Base-by-base conservation (phyloP, 495 filamentous ascomycete genomes). In the Aspergillus funiculosus region DNA sequence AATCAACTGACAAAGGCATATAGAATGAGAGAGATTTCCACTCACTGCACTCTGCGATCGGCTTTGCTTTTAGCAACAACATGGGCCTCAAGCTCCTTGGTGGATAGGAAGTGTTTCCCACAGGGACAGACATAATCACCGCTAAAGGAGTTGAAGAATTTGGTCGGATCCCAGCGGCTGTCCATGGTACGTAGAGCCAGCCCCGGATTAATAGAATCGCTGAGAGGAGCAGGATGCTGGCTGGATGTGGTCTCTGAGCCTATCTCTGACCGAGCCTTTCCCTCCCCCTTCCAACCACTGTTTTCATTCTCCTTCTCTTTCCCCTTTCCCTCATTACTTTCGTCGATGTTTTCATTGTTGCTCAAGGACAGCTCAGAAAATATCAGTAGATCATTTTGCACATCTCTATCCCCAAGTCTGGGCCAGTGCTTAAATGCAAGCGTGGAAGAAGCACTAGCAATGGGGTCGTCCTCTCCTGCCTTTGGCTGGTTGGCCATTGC, bases 101-200 rank as follows among this genome's bases (percentile, higher is more conserved):
- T 22, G 2, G 9, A 18, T 0, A 0, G 3, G 39, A 60, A 66
- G 15, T 20, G n/a, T 6, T 27, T 19, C 3, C 54, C 51, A 13
- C 66, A 69, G 5, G 46, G 20, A 26, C 64, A 67, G 6, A 46
- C 40, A 30, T 57, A 67, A 5, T 39, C 20, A 0, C 53, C 50
- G 15, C 21, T 52, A 19, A 52, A 53, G 3, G 42, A 41, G 29
- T 59, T 52, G 31, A 60, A 52, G 41, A 57, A 61, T 13, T 45
- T 54, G 22, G 31, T 52, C 0, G 57, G 3, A 22, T 63, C 52
- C 64, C 64, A 67, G 28, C 28, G 39, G 0, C 21, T 10, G 6
- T 60, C 39, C 4, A 61, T 15, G 2, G 31, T 21, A 5, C 55
- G 42, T 8, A 63, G 46, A 0, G 39, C 48, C 10, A 41, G 21